Evolutionary conservation across 768 basidiomycete species (phyloP).

Genomic region (Lactarius akahatsu): DNA sequence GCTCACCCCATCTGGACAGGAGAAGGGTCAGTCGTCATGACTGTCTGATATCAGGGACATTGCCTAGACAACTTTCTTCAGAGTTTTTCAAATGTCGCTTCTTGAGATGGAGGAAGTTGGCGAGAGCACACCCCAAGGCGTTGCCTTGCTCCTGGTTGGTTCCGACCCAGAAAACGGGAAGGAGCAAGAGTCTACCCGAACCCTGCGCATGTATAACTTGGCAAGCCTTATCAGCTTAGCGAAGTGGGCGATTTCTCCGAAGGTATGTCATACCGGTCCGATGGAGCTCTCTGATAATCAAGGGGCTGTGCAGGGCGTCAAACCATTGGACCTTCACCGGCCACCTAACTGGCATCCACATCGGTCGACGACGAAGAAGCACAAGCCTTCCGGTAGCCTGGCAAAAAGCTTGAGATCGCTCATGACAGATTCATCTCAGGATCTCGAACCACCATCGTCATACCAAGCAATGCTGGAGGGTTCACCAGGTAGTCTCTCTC

Average conservation of each 20-base stretch:
- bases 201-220: constrained; percentile 81
- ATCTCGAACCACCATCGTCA: constrained; percentile 31
- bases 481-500: not conserved
- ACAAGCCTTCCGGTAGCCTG: constrained; percentile 56
- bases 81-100: constrained; percentile 75
- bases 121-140: constrained; percentile 62
- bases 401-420: constrained; percentile 64
- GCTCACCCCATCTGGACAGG: constrained; percentile 70
- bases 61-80: constrained; percentile 33
- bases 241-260: constrained; percentile 68
- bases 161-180: constrained; percentile 54
- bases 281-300: constrained; percentile 5
- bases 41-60: not conserved
- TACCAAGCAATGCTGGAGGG: constrained; percentile 14
- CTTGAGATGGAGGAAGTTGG: constrained; percentile 64
- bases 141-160: constrained; percentile 74
- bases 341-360: constrained; percentile 53
- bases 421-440: constrained; percentile 43
- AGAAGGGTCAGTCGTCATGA: constrained; percentile 56
- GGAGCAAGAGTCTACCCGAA: constrained; percentile 55
- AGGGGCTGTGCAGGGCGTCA: constrained; percentile 44
- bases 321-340: constrained; percentile 59
- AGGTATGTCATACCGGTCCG: constrained; percentile 41
- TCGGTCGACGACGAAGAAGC: constrained; percentile 45
- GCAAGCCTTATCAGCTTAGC: constrained; percentile 72